These are phyloP conservation scores for Rosa chinensis DNA, from an alignment of 306 rosid genomes.

Conservation along the genomic window DNA sequence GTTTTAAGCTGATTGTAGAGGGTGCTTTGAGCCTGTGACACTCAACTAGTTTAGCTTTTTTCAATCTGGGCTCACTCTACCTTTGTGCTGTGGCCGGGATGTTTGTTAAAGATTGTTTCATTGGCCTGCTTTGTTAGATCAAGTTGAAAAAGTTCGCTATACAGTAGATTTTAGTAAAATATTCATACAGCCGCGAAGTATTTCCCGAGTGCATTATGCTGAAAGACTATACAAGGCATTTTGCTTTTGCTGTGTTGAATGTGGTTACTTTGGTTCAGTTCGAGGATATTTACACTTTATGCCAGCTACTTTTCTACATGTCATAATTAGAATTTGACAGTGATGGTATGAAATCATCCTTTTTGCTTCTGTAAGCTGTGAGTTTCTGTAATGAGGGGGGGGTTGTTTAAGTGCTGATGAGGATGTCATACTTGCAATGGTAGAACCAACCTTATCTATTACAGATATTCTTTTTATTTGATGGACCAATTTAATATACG, in stretches of 20 bases:
- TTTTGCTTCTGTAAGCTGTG: neutral
- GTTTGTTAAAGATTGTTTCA: neutral
- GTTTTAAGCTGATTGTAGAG: neutral
- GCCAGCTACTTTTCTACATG: neutral
- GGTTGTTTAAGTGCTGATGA: neutral
- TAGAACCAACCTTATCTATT: conserved; percentile 14
- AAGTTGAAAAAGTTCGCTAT: neutral
- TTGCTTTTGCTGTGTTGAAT: neutral
- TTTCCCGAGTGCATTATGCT: neutral
- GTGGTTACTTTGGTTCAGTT: neutral
- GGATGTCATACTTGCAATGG: neutral
- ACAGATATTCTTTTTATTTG: neutral
- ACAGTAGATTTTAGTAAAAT: neutral
- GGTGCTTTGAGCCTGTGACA: neutral
- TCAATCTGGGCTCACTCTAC: neutral
- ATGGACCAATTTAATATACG: conserved; percentile 11
- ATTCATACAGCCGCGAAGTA: neutral
- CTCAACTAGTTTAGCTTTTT: conserved; percentile 1
- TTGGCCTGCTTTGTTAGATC: conserved; percentile 10
- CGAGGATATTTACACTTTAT: neutral
- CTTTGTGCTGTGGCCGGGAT: neutral
- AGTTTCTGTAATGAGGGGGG: neutral
- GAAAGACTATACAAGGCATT: neutral
- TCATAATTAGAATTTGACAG: neutral
- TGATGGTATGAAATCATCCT: neutral